Evolutionary conservation across 768 basidiomycete species (phyloP).

Genomic region (Galerina marginata): DNA sequence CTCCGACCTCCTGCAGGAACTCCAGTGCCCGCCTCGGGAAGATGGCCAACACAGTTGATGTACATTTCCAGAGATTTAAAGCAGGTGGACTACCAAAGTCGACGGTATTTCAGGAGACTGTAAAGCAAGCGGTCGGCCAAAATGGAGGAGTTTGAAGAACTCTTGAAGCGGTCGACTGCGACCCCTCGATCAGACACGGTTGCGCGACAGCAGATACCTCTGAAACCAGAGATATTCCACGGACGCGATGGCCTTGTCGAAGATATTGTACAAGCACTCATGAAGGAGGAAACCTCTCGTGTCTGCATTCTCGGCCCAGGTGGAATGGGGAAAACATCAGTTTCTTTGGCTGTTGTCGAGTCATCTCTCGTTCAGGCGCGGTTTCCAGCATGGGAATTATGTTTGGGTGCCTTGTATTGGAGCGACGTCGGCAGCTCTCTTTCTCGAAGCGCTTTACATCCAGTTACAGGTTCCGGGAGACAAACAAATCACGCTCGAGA

Average conservation of each 20-base stretch:
- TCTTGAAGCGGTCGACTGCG: background rate
- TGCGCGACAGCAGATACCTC: constrained; percentile 2
- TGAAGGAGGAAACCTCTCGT: no score
- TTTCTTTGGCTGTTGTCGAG: constrained; percentile 36
- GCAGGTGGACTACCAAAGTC: background rate
- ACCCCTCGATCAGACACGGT: background rate
- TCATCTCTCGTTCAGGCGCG: constrained; percentile 20
- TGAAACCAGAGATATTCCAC: background rate
- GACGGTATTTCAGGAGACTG: background rate
- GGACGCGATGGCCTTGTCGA: no score
- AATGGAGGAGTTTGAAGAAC: background rate
- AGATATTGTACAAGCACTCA: no score
- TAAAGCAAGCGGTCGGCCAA: no score
- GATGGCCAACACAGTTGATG: background rate
- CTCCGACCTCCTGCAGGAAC: background rate
- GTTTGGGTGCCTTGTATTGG: constrained; percentile 41
- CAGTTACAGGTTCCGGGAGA: constrained; percentile 17
- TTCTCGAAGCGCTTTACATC: constrained; percentile 29
- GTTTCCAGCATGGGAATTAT: constrained; percentile 14
- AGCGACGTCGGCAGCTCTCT: constrained; percentile 28
- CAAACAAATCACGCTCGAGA: constrained; percentile 11
- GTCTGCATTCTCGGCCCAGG: no score
- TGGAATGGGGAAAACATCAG: no score
- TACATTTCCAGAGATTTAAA: background rate
- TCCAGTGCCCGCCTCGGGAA: background rate